A percentile compares a stretch with the other conserved stretches of the same genome.
Conservation (phyloP, 2,329 filamentous ascomycete genomes). For the Didymella pomorum region DNA sequence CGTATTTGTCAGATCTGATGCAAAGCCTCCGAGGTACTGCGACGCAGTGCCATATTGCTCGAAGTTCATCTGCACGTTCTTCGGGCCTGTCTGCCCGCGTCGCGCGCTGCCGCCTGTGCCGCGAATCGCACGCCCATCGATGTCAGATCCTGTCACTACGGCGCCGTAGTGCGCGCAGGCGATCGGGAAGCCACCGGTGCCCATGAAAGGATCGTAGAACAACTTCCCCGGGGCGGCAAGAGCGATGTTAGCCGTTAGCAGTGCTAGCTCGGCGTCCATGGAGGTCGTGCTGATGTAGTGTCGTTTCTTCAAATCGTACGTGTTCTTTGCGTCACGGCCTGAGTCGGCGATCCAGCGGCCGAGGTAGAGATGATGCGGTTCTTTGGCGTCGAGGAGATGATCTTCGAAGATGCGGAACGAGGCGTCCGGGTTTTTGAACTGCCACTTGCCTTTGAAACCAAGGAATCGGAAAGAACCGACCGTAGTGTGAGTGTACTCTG, state of each 20-base stretch:
- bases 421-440: slow-evolving; percentile 72
- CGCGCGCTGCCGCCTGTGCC: slow-evolving; percentile 63
- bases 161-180: slow-evolving; percentile 92
- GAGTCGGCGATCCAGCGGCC: slow-evolving; percentile 75
- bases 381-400: slow-evolving; percentile 66
- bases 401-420: slow-evolving; percentile 85
- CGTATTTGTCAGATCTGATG: slow-evolving; percentile 86
- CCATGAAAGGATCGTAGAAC: slow-evolving; percentile 94
- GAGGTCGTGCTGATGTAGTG: slow-evolving; percentile 94
- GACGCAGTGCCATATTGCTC: slow-evolving; percentile 77
- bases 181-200: slow-evolving; percentile 90
- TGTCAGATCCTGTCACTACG: slow-evolving; percentile 84
- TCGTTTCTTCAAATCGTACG: slow-evolving; percentile 90
- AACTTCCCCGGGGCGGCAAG: slow-evolving; percentile 82
- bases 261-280: slow-evolving; percentile 93
- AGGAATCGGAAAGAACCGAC: slow-evolving; percentile 86
- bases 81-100: slow-evolving; percentile 52
- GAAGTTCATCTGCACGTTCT: slow-evolving; percentile 75
- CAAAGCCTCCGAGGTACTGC: slow-evolving; percentile 78
- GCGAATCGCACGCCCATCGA: slow-evolving; percentile 87
- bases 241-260: slow-evolving; percentile 91
- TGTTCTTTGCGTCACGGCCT: slow-evolving; percentile 71
- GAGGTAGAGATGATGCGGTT: slow-evolving; percentile 70
- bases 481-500: slow-evolving; percentile 69
- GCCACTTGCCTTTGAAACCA: slow-evolving; percentile 78